Evolutionary conservation across 2,329 filamentous ascomycete genomes (phyloP).

Genomic region (Penicillium carneum): DNA sequence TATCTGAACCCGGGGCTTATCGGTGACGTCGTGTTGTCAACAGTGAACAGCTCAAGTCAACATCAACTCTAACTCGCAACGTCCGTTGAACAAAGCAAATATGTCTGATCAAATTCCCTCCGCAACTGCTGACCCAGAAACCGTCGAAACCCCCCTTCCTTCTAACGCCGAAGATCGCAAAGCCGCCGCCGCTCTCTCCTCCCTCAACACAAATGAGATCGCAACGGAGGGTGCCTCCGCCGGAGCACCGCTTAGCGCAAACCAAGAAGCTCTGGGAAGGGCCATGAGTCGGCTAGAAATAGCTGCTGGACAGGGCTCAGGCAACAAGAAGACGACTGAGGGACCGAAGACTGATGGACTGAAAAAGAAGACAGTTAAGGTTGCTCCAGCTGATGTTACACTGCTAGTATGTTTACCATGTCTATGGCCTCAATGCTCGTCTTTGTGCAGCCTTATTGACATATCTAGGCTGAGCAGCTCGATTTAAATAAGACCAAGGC

Average conservation of each 20-base stretch:
- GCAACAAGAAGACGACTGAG: constrained; percentile 31
- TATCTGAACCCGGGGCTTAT: constrained; percentile 3
- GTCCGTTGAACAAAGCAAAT: not conserved
- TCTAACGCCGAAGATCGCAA: constrained; percentile 59
- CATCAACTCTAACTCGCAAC: not conserved
- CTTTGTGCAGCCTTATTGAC: not conserved
- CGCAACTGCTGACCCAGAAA: constrained; percentile 46
- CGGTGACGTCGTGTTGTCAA: constrained; percentile 11
- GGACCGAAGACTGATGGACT: constrained; percentile 43
- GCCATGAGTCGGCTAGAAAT: constrained; percentile 60
- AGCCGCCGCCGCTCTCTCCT: constrained; percentile 58
- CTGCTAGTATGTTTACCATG: constrained; percentile 51
- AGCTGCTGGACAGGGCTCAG: constrained; percentile 41
- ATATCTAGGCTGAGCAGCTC: constrained; percentile 50
- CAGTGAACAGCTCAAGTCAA: not conserved
- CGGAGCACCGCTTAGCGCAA: constrained; percentile 46
- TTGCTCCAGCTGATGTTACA: constrained; percentile 55
- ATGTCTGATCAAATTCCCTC: constrained; percentile 57
- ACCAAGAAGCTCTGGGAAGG: constrained; percentile 59
- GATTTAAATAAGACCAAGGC: constrained; percentile 57
- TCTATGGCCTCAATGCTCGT: not conserved
- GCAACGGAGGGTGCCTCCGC: constrained; percentile 43
- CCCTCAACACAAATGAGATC: constrained; percentile 54
- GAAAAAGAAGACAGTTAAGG: constrained; percentile 55
- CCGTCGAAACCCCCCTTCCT: constrained; percentile 46